Base-by-base conservation (phyloP, 2,329 filamentous ascomycete species). In the Nemania abortiva region DNA sequence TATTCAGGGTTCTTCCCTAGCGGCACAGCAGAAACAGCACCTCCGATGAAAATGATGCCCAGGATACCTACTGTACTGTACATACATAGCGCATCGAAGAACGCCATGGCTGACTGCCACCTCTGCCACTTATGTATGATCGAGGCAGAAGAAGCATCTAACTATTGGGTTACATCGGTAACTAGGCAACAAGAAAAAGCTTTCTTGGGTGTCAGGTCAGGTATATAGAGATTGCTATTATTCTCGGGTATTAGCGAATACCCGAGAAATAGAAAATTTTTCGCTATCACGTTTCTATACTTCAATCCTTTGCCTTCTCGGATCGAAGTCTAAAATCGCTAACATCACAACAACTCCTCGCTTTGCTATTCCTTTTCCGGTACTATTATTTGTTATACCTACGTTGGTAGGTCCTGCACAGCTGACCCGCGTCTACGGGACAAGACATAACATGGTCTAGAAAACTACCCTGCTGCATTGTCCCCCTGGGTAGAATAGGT, bases 371-470 rank as follows among this genome's bases (percentile, higher is more conserved):
- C 60, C 54, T 57, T 53, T 58, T 63, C 24, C 31, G 2, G 58
- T 49, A 39, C 39, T 61, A 49, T 50, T n/a, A 47, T 60, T 49
- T 11, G 49, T 27, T 42, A 31, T 31, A 56, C 18, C 45, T n/a
- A 15, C n/a, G n/a, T n/a, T n/a, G 11, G 37, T 3, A 42, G 37
- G 49, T 50, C 18, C 37, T n/a, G n/a, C 22, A 31, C 34, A 34
- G 53, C 61, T 52, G 53, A 59, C 59, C 59, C 59, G 39, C 53
- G 27, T 63, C 59, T 53, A 49, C 58, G 65, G 65, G 5, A 63
- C 59, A 34, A 49, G 54, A 63, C 50, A 53, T 3, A 29, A 49
- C 6, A 49, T 11, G n/a, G 11, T 22, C 45, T 47, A 20, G 18
- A 42, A 42, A 42, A 11, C 37, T 42, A 42, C 37, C 45, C 24